Conservation (phyloP, 768 basidiomycete genomes). For the Coprinopsis sp. region DNA sequence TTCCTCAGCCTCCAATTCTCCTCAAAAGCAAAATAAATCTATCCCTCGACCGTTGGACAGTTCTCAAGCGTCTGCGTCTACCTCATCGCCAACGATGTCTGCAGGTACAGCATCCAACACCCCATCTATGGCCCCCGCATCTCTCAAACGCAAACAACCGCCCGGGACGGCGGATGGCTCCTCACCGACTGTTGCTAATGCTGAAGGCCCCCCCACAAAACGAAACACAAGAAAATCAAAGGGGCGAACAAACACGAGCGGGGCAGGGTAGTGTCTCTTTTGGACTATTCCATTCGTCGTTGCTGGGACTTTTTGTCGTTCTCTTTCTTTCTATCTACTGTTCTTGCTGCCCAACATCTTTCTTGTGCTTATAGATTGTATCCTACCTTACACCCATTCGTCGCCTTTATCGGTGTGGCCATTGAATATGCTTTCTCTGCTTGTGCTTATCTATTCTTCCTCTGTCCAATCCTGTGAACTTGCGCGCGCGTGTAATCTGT, state of each 20-base stretch:
- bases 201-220: constrained; percentile 46
- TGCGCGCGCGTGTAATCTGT: too few relatives aligned
- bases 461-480: too few relatives aligned
- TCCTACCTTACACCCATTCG: too few relatives aligned
- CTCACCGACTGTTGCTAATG: constrained; percentile 49
- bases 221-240: constrained; percentile 49
- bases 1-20: constrained; percentile 48
- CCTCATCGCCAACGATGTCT: constrained; percentile 30
- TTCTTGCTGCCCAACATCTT: too few relatives aligned
- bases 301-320: too few relatives aligned
- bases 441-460: too few relatives aligned
- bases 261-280: constrained; percentile 17
- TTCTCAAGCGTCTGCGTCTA: constrained; percentile 26
- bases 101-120: constrained; percentile 31
- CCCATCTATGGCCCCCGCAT: constrained; percentile 42
- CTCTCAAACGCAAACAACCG: constrained; percentile 53
- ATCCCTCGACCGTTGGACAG: constrained; percentile 28
- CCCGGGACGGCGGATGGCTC: constrained; percentile 22
- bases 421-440: too few relatives aligned
- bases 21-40: constrained; percentile 61
- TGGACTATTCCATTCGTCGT: too few relatives aligned
- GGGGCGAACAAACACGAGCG: constrained; percentile 46
- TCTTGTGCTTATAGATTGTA: too few relatives aligned
- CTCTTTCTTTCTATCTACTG: too few relatives aligned
- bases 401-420: too few relatives aligned